A percentile compares a stretch with the other conserved stretches of the same genome.
Evolutionary conservation across 768 basidiomycete species (phyloP).

Genomic region (Hericium alpestre): DNA sequence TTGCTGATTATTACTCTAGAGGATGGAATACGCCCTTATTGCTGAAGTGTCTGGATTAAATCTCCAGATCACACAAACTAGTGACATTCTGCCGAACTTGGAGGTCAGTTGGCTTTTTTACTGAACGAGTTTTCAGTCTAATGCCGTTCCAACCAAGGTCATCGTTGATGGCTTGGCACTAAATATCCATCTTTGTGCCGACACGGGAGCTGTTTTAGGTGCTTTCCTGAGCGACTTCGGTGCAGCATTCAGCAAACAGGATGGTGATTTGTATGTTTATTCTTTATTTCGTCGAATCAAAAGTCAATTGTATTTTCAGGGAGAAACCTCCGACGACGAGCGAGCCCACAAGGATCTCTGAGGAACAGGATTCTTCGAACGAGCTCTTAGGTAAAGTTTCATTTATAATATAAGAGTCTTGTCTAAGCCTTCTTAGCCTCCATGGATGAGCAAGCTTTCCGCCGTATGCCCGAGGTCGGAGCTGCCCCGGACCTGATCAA

Average conservation of each 20-base stretch:
- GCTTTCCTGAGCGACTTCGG: conserved; percentile 45
- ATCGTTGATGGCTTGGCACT: conserved; percentile 42
- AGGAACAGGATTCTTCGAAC: conserved; percentile 2
- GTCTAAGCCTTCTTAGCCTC: conserved; percentile 36
- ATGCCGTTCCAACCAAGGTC: conserved; percentile 31
- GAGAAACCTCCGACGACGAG: neutral
- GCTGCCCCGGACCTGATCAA: conserved; percentile 78
- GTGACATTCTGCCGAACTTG: neutral
- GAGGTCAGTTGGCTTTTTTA: conserved; percentile 3
- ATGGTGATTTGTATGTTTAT: conserved; percentile 16
- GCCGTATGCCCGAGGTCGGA: conserved; percentile 61
- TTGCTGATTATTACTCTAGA: conserved; percentile 24
- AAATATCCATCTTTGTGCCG: conserved; percentile 65
- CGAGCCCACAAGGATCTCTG: conserved; percentile 6
- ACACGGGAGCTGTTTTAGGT: conserved; percentile 52
- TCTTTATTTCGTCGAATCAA: neutral
- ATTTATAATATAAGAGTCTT: neutral
- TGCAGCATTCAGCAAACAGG: conserved; percentile 28
- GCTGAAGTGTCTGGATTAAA: conserved; percentile 44
- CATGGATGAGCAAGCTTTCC: conserved; percentile 78
- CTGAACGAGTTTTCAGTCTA: neutral
- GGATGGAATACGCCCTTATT: conserved; percentile 58
- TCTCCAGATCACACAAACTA: conserved; percentile 3
- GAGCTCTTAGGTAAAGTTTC: conserved; percentile 19
- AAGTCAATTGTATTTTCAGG: neutral